These are phyloP conservation scores for Didymella glomerata DNA, from an alignment of 2,329 filamentous ascomycete genomes.

Conservation along the genomic window DNA sequence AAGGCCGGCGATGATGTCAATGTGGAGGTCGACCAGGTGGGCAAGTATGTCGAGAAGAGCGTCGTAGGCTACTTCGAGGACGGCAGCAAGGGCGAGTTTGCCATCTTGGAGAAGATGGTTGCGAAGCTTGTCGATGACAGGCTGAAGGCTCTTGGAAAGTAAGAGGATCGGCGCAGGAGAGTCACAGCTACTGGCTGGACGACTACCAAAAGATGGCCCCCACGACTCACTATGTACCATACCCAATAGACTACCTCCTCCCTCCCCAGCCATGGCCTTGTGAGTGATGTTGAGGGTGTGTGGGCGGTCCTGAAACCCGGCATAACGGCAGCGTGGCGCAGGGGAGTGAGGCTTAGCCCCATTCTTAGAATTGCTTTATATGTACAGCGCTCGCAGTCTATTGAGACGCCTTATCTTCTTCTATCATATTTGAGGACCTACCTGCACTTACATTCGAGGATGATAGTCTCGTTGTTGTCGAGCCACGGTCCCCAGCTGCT, in stretches of 20 bases:
- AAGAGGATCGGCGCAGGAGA: constrained; percentile 15
- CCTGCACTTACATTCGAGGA: not conserved
- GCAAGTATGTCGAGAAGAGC: constrained; percentile 90
- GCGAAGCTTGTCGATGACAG: constrained; percentile 77
- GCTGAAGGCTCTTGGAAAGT: constrained; percentile 56
- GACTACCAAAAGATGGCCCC: not conserved
- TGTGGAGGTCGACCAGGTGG: constrained; percentile 89
- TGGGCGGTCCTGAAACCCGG: constrained; percentile 21
- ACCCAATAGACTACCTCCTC: constrained; percentile 15
- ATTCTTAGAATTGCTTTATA: constrained; percentile 33
- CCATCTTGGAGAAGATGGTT: constrained; percentile 62
- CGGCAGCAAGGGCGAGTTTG: constrained; percentile 60
- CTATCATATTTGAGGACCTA: not conserved
- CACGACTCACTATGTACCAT: constrained; percentile 1
- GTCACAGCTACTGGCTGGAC: not conserved
- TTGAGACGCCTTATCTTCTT: not conserved
- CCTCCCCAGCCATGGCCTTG: constrained; percentile 14
- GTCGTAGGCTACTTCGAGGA: constrained; percentile 79
- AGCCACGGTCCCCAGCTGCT: constrained; percentile 16
- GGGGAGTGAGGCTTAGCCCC: constrained; percentile 47
- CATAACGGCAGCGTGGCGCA: constrained; percentile 37
- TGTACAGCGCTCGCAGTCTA: constrained; percentile 11
- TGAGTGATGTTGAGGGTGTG: constrained; percentile 34
- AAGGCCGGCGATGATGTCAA: constrained; percentile 83
- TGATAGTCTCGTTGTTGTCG: constrained; percentile 1